Evolutionary conservation across 495 filamentous ascomycete species (phyloP).

Genomic region (Neurospora sp.): DNA sequence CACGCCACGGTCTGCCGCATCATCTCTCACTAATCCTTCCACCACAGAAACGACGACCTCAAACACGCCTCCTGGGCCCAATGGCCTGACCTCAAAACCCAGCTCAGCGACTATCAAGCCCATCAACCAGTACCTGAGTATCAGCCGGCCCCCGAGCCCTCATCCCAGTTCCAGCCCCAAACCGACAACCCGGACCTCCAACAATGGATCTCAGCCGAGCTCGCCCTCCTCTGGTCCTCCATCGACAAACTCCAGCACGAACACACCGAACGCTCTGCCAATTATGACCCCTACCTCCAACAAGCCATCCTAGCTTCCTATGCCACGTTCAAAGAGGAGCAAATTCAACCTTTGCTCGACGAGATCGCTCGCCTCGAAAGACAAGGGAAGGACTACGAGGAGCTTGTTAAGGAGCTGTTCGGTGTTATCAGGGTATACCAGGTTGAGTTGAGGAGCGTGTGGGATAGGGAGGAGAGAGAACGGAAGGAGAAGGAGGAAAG

Average conservation of each 20-base stretch:
- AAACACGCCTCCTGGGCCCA: not conserved
- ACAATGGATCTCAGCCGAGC: not conserved
- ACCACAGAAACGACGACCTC: not conserved
- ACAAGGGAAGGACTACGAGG: not conserved
- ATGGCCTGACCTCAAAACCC: not conserved
- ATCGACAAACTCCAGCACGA: not conserved
- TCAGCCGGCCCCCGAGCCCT: not conserved
- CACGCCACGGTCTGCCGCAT: not conserved
- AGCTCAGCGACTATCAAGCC: not conserved
- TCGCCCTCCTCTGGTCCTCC: not conserved
- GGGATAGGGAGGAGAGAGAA: not conserved
- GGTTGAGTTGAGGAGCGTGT: not conserved
- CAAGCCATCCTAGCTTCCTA: not conserved
- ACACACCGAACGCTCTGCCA: not conserved
- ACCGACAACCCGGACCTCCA: not conserved
- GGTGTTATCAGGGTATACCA: not conserved
- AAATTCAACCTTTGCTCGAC: not conserved
- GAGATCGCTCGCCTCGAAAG: not conserved
- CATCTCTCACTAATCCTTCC: not conserved
- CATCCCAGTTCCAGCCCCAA: not conserved
- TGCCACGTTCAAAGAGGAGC: not conserved
- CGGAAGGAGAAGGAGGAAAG: not conserved
- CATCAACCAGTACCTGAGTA: not conserved
- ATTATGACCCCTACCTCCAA: not conserved
- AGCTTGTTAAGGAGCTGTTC: not conserved